Evolutionary conservation across 345 rosid genomes (phyloP), one percentile per base, ranked within the genome.

Genomic region (Salix viminalis): DNA sequence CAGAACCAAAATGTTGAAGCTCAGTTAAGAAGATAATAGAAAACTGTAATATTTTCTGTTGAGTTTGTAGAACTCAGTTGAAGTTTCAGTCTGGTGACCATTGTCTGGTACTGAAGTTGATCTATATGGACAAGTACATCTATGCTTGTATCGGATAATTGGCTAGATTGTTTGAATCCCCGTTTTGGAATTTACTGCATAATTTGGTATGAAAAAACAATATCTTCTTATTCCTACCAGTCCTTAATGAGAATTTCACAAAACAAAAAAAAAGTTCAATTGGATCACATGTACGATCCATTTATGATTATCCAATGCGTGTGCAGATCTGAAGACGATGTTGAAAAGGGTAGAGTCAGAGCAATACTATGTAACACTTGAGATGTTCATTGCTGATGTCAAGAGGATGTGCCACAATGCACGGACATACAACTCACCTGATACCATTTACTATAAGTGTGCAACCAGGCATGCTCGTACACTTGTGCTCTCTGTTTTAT

Each of bases 341-440:
- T 82, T 89, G 0, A 96, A 91, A 85, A 88, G 98, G 80, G 97
- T 94, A 61, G 99, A 96, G 76, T 91, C 98, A 1, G 99, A 94
- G 82, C 97, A 89, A 85, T 96, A 91, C 76, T 94, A 96, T 54
- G 93, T 91, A 52, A 96, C 99, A 0, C 81, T 96, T 18, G 99
- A 96, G 83, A 96, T 94, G 99, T 96, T 96, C 83, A 81, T 91
- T 36, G 96, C 97, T 15, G 99, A 96, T 81, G 98, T 81, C 74
- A 96, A 90, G 90, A 83, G 98, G 81, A 96, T 96, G 98, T 94
- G 92, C 83, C 83, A 86, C 39, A 94, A 96, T 81, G 96, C 97
- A 67, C 89, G 96, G 65, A 87, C 93, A 19, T 96, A 94, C 83
- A 96, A 96, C 83, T 90, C 98, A 44, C 92, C 97, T 0, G 97